Conservation (phyloP, 352 stramenopile genomes). For the Phytophthora crassamura region DNA sequence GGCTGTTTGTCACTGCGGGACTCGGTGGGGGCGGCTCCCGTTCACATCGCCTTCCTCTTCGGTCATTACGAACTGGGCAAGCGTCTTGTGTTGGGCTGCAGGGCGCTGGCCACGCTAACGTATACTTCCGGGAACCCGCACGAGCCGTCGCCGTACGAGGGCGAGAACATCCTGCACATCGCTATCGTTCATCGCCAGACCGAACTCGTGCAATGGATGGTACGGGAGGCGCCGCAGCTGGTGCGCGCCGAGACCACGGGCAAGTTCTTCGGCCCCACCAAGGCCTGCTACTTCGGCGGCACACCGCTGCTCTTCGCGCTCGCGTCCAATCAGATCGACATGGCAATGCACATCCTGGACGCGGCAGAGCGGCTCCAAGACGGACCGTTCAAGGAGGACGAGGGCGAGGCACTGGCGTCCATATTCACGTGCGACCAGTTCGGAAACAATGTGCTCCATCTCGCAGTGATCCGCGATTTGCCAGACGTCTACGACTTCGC, state of each 20-base stretch:
- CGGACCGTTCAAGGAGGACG: slow-evolving; percentile 4
- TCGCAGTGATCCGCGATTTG: slow-evolving; percentile 66
- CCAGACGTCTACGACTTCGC: slow-evolving; percentile 67
- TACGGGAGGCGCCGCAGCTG: slow-evolving; percentile 45
- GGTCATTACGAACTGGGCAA: slow-evolving; percentile 64
- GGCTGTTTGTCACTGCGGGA: slow-evolving; percentile 52
- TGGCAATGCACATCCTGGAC: slow-evolving; percentile 47
- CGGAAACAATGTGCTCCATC: slow-evolving; percentile 71
- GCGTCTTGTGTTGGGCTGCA: slow-evolving; percentile 39
- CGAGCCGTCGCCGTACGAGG: slow-evolving; percentile 59
- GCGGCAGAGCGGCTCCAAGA: slow-evolving; percentile 35
- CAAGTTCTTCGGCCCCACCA: slow-evolving; percentile 58
- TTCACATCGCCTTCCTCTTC: slow-evolving; percentile 70
- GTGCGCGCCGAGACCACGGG: slow-evolving; percentile 54
- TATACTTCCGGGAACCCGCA: slow-evolving; percentile 42
- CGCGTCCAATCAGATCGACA: slow-evolving; percentile 60
- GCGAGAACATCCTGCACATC: slow-evolving; percentile 73
- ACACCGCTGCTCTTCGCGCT: slow-evolving; percentile 64
- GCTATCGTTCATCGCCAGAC: slow-evolving; percentile 62
- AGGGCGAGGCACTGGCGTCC: slow-evolving; percentile 19
- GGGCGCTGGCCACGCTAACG: slow-evolving; percentile 40
- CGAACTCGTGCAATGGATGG: slow-evolving; percentile 48
- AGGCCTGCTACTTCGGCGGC: slow-evolving; percentile 70
- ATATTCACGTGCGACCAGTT: slow-evolving; percentile 63
- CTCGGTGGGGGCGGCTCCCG: slow-evolving; percentile 52